Base-by-base conservation (phyloP, 768 basidiomycete genomes). In the Melanogaster broomeanus region DNA sequence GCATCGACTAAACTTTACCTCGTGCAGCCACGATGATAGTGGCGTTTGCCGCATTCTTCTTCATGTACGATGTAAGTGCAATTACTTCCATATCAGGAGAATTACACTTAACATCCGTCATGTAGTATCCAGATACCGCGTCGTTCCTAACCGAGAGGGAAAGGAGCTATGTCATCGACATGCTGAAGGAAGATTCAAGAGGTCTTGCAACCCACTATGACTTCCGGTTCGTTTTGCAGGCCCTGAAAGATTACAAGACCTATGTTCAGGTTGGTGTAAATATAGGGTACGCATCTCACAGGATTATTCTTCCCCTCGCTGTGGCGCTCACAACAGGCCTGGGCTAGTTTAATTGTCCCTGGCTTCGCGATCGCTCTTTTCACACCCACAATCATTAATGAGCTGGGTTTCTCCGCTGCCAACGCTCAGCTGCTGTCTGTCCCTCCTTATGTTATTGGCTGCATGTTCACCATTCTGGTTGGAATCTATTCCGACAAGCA, bases 91-190 rank as follows among this genome's bases (percentile, higher is more conserved):
- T 12, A 21, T 34, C 3, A 41, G 8, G 38, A 25, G 9, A 21
- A 15, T 27, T 44, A 15, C 48, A 50, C 8, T 58, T 34, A 6
- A 6, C 24, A 16, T 22, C 2, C 42, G 11, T 16, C 42, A 16
- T 21, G 2, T 52, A 80, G 78, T 83, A 79, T 62, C 81, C 83
- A 22, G 77, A 78, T 55, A 85, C 82, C 2, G 83, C 83, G 12
- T 72, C 66, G 22, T 85, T 84, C 68, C 64, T 84, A 49, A 77
- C 72, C 11, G 69, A 72, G 9, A 49, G 57, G 2, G 83, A 85
- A 57, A 74, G 72, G 42, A 57, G 46, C 38, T 57, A 65, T 42
- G 64, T 82, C 6, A 51, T 74, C 12, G 52, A 70, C 12, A 65
- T 77, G 70, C 60, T 82, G 47, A 74, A 72, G 53, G 71, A 74